Conservation (phyloP, 2,329 filamentous ascomycete genomes). For the Penicillium sp. region DNA sequence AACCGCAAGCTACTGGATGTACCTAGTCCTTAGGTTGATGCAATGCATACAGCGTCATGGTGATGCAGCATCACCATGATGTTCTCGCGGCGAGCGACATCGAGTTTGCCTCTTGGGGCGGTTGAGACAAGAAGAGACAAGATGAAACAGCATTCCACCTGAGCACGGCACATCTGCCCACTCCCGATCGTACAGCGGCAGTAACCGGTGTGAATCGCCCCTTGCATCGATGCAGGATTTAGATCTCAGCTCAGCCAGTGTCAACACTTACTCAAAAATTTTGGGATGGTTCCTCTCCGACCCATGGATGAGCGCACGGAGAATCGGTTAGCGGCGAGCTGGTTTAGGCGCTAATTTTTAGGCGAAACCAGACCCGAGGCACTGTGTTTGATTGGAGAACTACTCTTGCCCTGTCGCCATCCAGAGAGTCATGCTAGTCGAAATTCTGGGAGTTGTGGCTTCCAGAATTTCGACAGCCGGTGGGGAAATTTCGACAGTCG, state of each 20-base stretch:
- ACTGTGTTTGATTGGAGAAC: not conserved
- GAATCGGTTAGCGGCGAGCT: not conserved
- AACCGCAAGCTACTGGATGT: not conserved
- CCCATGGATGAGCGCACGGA: not conserved
- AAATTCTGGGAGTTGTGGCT: not conserved
- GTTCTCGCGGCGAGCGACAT: not conserved
- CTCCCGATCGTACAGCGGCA: not conserved
- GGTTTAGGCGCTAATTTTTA: not conserved
- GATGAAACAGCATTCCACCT: not conserved
- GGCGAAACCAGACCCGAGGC: not conserved
- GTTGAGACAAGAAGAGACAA: not conserved
- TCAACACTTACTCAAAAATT: not conserved
- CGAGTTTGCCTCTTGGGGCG: not conserved
- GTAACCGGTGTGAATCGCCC: not conserved
- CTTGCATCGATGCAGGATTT: not conserved
- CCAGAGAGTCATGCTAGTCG: conserved; percentile 2
- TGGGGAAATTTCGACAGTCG: not conserved
- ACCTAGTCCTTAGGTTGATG: not conserved
- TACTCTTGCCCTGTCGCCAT: not conserved
- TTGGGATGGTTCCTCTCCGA: not conserved
- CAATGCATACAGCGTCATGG: not conserved
- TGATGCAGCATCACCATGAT: not conserved
- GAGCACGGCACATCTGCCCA: not conserved
- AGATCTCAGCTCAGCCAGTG: not conserved
- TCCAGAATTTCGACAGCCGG: conserved; percentile 5